Conservation (phyloP, 495 filamentous ascomycete genomes). For the Chaetomium tenue region DNA sequence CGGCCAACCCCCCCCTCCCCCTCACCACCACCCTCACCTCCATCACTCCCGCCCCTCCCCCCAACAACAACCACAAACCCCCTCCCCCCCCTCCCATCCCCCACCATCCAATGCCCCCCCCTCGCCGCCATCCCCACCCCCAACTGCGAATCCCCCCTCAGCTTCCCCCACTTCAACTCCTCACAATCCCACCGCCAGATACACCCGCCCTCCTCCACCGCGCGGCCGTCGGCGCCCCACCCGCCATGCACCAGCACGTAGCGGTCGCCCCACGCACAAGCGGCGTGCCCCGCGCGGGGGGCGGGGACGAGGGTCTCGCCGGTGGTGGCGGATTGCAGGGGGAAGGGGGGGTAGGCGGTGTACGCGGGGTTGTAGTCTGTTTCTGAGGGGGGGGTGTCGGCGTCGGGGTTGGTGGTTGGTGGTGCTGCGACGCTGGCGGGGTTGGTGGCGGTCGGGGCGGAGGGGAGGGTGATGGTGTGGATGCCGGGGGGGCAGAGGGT, state of each 20-base stretch:
- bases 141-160: slow-evolving; percentile 28
- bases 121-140: slow-evolving; percentile 25
- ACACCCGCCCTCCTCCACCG: slow-evolving; percentile 43
- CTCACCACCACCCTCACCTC: neutral
- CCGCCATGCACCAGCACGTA: slow-evolving; percentile 50
- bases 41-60: slow-evolving; percentile 24
- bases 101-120: slow-evolving; percentile 31
- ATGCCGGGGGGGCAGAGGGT: slow-evolving; percentile 48
- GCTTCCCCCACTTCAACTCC: slow-evolving; percentile 37
- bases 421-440: slow-evolving; percentile 11
- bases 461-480: slow-evolving; percentile 46
- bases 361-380: slow-evolving; percentile 27
- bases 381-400: too few species aligned
- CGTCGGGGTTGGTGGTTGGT: neutral
- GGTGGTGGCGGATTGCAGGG: slow-evolving; percentile 33
- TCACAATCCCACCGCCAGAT: slow-evolving; percentile 52
- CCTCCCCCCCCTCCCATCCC: slow-evolving; percentile 24
- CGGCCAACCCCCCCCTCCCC: slow-evolving; percentile 15
- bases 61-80: slow-evolving; percentile 47
- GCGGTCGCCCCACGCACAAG: slow-evolving; percentile 37
- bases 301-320: slow-evolving; percentile 42
- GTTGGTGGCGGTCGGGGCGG: slow-evolving; percentile 14
- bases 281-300: slow-evolving; percentile 44
- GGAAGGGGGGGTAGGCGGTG: slow-evolving; percentile 26
- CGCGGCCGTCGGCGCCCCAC: slow-evolving; percentile 32